Evolutionary conservation across 2,329 filamentous ascomycete genomes (phyloP).

Genomic region (Botrytis sinoallii): DNA sequence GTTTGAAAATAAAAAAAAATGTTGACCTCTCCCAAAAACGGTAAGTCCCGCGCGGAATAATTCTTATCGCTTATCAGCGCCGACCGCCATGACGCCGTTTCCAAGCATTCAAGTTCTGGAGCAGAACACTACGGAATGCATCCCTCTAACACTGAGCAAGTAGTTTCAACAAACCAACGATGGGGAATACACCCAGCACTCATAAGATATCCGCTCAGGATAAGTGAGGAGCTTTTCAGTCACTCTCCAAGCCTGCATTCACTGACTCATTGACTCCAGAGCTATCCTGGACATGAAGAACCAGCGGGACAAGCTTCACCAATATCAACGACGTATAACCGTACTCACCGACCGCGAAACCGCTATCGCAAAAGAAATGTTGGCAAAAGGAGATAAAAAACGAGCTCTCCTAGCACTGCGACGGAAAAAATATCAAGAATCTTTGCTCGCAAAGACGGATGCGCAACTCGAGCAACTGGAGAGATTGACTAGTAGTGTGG

Average conservation of each 20-base stretch:
- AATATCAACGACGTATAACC: slow-evolving; percentile 89
- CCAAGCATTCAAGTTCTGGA: background rate
- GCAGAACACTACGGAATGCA: background rate
- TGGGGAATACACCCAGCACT: slow-evolving; percentile 63
- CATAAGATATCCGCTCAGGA: slow-evolving; percentile 76
- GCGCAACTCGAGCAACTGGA: slow-evolving; percentile 91
- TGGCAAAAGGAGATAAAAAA: slow-evolving; percentile 74
- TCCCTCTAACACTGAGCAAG: slow-evolving; percentile 15
- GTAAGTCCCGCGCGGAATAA: slow-evolving; percentile 4
- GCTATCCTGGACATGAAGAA: slow-evolving; percentile 97
- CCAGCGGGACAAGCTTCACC: slow-evolving; percentile 94
- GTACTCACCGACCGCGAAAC: slow-evolving; percentile 85
- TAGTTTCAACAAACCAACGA: slow-evolving; percentile 36
- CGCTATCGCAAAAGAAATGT: slow-evolving; percentile 77
- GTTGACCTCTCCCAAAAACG: background rate
- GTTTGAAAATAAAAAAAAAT: slow-evolving; percentile 11
- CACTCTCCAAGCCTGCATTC: background rate
- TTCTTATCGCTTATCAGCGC: slow-evolving; percentile 21
- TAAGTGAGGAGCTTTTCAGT: slow-evolving; percentile 57
- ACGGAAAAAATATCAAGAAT: slow-evolving; percentile 95
- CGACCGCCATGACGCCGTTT: slow-evolving; percentile 18
- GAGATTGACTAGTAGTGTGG: slow-evolving; percentile 80
- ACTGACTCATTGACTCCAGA: slow-evolving; percentile 46
- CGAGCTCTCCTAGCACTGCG: slow-evolving; percentile 84
- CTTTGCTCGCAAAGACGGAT: slow-evolving; percentile 83